A percentile compares a stretch with the other conserved stretches of the same genome.
phyloP scores from a whole-genome alignment of 805 yeast genomes.

The Maudiozyma serrabonitensis region DNA sequence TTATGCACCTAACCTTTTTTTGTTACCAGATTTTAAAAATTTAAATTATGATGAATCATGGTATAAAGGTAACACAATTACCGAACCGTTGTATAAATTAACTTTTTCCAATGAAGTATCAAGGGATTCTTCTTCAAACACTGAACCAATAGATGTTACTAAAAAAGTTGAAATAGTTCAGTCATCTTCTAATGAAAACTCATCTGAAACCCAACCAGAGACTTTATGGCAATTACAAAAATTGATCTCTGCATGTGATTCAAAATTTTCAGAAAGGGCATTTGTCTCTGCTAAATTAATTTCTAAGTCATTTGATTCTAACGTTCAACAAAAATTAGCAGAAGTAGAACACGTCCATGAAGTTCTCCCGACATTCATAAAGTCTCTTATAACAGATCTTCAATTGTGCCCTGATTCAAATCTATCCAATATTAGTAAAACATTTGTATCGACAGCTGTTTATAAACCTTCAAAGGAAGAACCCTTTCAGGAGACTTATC shows the following conservation, averaged over 20 bases:
- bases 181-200: background rate
- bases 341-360: conserved; percentile 24
- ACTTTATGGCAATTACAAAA: conserved; percentile 24
- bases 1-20: conserved; percentile 18
- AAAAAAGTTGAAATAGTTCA: background rate
- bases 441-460: conserved; percentile 23
- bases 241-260: conserved; percentile 16
- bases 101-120: background rate
- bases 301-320: conserved; percentile 14
- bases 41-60: conserved; percentile 17
- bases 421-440: conserved; percentile 8
- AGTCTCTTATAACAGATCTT: conserved; percentile 15
- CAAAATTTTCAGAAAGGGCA: conserved; percentile 15
- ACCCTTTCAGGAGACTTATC: conserved; percentile 15
- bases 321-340: conserved; percentile 11
- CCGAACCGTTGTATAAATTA: background rate
- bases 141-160: background rate
- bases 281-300: conserved; percentile 17
- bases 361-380: conserved; percentile 22
- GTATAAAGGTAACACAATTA: conserved; percentile 14
- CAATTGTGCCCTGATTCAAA: conserved; percentile 14
- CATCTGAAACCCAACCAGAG: conserved; percentile 15
- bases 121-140: too few species aligned
- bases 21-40: conserved; percentile 19
- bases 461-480: conserved; percentile 15